These are phyloP conservation scores for Aechmea fasciata DNA, from an alignment of 176 grass and related monocot genomes.

Conservation along the genomic window DNA sequence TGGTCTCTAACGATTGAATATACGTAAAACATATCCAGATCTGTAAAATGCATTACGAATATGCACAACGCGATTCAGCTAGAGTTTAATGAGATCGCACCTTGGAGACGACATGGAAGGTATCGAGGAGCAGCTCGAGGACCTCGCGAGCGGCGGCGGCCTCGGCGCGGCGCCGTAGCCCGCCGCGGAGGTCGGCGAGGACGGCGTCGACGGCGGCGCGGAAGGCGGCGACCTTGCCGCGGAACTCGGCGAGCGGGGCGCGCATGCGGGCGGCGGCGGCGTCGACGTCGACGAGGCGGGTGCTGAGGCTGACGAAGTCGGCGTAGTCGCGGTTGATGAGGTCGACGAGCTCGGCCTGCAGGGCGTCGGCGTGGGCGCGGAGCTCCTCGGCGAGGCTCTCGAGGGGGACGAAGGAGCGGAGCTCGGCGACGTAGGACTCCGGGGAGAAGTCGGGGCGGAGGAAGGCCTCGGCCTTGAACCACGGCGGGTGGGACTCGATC, in stretches of 20 bases:
- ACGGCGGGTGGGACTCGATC: constrained; percentile 80
- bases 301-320: constrained; percentile 84
- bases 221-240: constrained; percentile 74
- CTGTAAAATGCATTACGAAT: background rate
- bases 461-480: constrained; percentile 60
- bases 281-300: constrained; percentile 72
- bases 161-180: constrained; percentile 55
- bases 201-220: constrained; percentile 20
- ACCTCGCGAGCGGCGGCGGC: constrained; percentile 56
- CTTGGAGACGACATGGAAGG: constrained; percentile 95
- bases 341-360: constrained; percentile 81
- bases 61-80: background rate
- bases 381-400: constrained; percentile 89
- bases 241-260: constrained; percentile 59
- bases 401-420: constrained; percentile 89
- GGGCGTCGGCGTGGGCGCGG: constrained; percentile 59
- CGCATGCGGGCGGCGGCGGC: constrained; percentile 58
- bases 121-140: constrained; percentile 90
- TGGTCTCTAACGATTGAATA: too few relatives aligned
- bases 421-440: constrained; percentile 72
- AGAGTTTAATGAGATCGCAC: constrained; percentile 16
- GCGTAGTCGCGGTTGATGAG: constrained; percentile 97
- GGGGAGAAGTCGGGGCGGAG: constrained; percentile 53
- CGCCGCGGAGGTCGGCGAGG: constrained; percentile 46
- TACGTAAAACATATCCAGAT: background rate